phyloP scores from a whole-genome alignment of 2,329 filamentous ascomycete species.

The Remersonia thermophila region DNA sequence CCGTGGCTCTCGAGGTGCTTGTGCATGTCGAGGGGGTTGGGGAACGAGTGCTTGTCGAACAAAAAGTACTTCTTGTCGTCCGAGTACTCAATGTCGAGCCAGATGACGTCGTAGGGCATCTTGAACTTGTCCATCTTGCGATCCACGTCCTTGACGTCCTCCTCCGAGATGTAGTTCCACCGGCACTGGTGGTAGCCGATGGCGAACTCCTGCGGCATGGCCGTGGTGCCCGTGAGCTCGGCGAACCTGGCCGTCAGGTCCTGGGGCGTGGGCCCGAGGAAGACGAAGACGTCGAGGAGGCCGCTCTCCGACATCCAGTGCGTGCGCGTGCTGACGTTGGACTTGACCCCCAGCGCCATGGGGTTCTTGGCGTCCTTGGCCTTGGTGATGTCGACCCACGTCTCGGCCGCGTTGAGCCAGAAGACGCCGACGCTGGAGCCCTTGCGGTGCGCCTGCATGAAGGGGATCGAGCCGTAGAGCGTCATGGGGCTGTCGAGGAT shows the following conservation, averaged over 20 bases:
- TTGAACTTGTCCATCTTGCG: conserved; percentile 89
- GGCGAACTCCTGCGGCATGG: conserved; percentile 83
- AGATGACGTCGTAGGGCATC: conserved; percentile 97
- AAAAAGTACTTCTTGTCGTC: conserved; percentile 98
- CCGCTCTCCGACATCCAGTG: conserved; percentile 97
- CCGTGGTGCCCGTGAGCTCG: conserved; percentile 82
- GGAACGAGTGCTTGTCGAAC: conserved; percentile 83
- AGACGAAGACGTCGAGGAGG: conserved; percentile 82
- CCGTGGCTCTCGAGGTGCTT: conserved; percentile 75
- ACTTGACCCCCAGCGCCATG: conserved; percentile 55
- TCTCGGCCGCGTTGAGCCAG: conserved; percentile 95
- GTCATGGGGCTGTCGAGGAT: conserved; percentile 97
- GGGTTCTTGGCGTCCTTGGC: conserved; percentile 61
- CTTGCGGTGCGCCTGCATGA: conserved; percentile 95
- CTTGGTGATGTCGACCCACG: conserved; percentile 93
- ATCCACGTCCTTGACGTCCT: conserved; percentile 94
- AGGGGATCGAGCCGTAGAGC: conserved; percentile 89
- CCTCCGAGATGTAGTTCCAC: conserved; percentile 97
- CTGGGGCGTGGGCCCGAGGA: conserved; percentile 76
- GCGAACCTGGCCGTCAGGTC: conserved; percentile 73
- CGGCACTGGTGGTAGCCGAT: conserved; percentile 95
- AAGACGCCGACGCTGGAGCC: conserved; percentile 91
- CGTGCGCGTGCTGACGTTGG: conserved; percentile 68
- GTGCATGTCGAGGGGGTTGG: conserved; percentile 75
- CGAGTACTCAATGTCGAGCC: conserved; percentile 96